Base-by-base conservation (phyloP, 2,329 filamentous ascomycete genomes). In the Furcasterigmium furcatum region DNA sequence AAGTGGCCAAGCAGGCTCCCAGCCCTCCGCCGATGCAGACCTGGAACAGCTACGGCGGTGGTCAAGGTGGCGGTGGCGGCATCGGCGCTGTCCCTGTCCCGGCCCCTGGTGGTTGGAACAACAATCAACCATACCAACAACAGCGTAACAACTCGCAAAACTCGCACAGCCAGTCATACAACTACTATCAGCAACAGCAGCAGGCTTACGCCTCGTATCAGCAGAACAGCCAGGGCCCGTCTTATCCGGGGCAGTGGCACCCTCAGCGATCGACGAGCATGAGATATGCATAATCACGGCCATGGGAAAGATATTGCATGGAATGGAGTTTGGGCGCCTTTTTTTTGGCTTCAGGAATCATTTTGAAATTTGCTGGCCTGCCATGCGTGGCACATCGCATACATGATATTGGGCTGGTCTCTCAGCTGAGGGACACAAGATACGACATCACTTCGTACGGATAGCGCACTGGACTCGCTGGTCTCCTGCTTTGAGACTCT, bases 1-100 rank as follows among this genome's bases (percentile, higher is more conserved):
- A 50, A 39, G 48, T 49, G 25, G 47, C 55, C 27, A 63, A 60
- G 46, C 52, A 53, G 27, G 52, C 54, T 18, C 48, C 51, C 9
- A 51, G 49, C 6, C 48, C 53, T 10, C 51, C 53, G 21, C 50
- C 46, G 24, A 35, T 45, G 25, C 46, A 45, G 38, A 38, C 29
- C 34, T 55, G 52, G 51, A 50, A 53, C 30, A 48, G 47, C 16
- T 50, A 53, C 45, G 52, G 50, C 22, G 51, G 49, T 3, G 44
- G 43, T 7, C 24, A 27, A 12, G 24, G 24, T 27, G 24, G 24
- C 12, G 24, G 24, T 27, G 24, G 24, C 12, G 24, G 24, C 24
- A 12, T 12, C 12, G 24, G 7, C 12, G 24, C 24, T 7, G 24
- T 27, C 12, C 24, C 24, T 12, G 24, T 27, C 7, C 24, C 24